Conservation (phyloP, 1,284 basidiomycete species). For the Fomes fomentarius region DNA sequence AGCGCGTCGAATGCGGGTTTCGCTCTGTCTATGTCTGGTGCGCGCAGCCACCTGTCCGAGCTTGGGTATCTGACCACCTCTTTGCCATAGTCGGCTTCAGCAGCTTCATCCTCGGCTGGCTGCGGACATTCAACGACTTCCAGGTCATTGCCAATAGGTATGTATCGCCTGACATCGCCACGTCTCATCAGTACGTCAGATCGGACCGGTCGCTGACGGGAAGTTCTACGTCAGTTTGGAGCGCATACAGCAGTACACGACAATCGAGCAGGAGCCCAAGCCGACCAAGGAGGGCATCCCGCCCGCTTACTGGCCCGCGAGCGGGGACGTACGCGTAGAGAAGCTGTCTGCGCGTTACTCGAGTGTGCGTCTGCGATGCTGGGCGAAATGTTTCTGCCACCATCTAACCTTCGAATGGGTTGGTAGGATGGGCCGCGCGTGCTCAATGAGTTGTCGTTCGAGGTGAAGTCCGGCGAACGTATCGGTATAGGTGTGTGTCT, state of each 20-base stretch:
- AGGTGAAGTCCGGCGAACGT: constrained; percentile 52
- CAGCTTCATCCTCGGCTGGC: constrained; percentile 55
- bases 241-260: constrained; percentile 64
- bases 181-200: too few relatives aligned
- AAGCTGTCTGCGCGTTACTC: constrained; percentile 63
- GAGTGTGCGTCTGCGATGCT: constrained; percentile 16
- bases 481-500: constrained; percentile 65
- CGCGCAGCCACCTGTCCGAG: too few relatives aligned
- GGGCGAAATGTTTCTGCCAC: too few relatives aligned
- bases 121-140: constrained; percentile 57
- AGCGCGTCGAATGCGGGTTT: constrained; percentile 51
- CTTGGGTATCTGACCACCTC: background rate
- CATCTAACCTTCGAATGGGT: too few relatives aligned
- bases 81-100: constrained; percentile 53
- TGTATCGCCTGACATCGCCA: too few relatives aligned
- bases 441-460: constrained; percentile 47
- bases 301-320: constrained; percentile 82
- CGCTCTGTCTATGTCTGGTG: constrained; percentile 52
- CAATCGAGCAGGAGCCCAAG: constrained; percentile 70
- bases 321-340: constrained; percentile 68
- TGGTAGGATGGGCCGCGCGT: constrained; percentile 45
- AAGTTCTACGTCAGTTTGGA: constrained; percentile 16
- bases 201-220: background rate
- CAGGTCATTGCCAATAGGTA: too few relatives aligned
- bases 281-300: constrained; percentile 52